Evolutionary conservation across 2,329 filamentous ascomycete genomes (phyloP), one percentile per base, ranked within the genome.

Genomic region (Phyllachora maydis): DNA sequence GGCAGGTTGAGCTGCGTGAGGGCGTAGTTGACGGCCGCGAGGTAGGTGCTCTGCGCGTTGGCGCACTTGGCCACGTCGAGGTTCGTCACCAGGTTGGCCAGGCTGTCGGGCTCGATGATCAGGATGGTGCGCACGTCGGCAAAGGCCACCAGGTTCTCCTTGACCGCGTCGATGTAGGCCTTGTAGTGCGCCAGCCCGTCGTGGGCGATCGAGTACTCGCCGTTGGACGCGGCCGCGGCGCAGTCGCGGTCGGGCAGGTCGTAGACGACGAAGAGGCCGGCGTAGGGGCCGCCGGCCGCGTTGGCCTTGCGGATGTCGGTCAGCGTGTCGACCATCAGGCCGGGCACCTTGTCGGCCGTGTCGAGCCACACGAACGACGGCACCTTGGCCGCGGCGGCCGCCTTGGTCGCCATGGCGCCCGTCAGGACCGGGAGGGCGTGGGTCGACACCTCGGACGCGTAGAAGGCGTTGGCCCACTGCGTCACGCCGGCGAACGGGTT

Each of bases 341-440:
- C 39, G 25, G 52, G 45, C 10, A 63, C 47, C 36, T 61, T 61
- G 28, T 45, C 45, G 21, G 49, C 49, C 19, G 54, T 54, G 36
- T 65, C 60, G 22, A 57, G 43, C 56, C 54, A 62, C 42, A 55
- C 52, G 40, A 59, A 63, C 23, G 50, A 55, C 14, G 59, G 56
- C 1, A 64, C 54, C 29, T 59, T 47, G 26, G 56, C 59, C 17
- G 59, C 58, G 22, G 50, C 52, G 11, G 52, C 50, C 5, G 59
- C 57, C 30, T 53, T 56, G 11, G 61, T 56, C 9, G 55, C 56
- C 38, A 60, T 46, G 13, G 62, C 50, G 4, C 59, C 54, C 7
- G 60, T 60, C 29, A 78, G 45, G 10, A 60, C 63, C 6, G 72
- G 70, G 11, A 76, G 58, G 6, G 72, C 72, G 11, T 57, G 45